Conservation (phyloP, 2,329 filamentous ascomycete genomes). For the Teratosphaeria zuluensis region DNA sequence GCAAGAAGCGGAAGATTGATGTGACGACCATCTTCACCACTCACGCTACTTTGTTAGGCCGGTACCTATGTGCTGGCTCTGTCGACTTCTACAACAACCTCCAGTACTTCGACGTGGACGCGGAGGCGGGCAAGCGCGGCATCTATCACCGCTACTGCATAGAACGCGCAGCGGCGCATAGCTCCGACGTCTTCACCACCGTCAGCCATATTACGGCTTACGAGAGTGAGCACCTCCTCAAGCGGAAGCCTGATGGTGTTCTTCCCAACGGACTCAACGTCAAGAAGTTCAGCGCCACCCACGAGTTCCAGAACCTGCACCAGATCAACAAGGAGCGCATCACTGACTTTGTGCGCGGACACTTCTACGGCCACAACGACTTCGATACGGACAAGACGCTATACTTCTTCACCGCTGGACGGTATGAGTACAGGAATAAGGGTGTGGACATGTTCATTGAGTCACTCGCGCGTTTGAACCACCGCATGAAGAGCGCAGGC, state of each 20-base stretch:
- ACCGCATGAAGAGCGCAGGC: slow-evolving; percentile 72
- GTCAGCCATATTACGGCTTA: slow-evolving; percentile 98
- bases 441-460: slow-evolving; percentile 99
- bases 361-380: slow-evolving; percentile 97
- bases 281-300: slow-evolving; percentile 94
- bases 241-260: slow-evolving; percentile 94
- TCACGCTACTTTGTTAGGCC: slow-evolving; percentile 86
- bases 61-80: slow-evolving; percentile 92
- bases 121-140: slow-evolving; percentile 91
- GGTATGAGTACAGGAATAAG: slow-evolving; percentile 97
- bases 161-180: slow-evolving; percentile 83
- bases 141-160: slow-evolving; percentile 99
- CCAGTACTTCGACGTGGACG: slow-evolving; percentile 91
- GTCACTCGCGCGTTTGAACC: slow-evolving; percentile 85
- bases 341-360: slow-evolving; percentile 92
- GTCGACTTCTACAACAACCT: slow-evolving; percentile 99
- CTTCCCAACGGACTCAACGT: slow-evolving; percentile 95
- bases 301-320: slow-evolving; percentile 98
- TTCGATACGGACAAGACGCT: slow-evolving; percentile 94
- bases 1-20: slow-evolving; percentile 90
- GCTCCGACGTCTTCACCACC: slow-evolving; percentile 94
- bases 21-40: slow-evolving; percentile 98
- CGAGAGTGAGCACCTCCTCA: slow-evolving; percentile 93
- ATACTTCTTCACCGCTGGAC: slow-evolving; percentile 93
- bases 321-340: slow-evolving; percentile 97